Base-by-base conservation (phyloP, 441 rosid species). In the Hura crepitans region DNA sequence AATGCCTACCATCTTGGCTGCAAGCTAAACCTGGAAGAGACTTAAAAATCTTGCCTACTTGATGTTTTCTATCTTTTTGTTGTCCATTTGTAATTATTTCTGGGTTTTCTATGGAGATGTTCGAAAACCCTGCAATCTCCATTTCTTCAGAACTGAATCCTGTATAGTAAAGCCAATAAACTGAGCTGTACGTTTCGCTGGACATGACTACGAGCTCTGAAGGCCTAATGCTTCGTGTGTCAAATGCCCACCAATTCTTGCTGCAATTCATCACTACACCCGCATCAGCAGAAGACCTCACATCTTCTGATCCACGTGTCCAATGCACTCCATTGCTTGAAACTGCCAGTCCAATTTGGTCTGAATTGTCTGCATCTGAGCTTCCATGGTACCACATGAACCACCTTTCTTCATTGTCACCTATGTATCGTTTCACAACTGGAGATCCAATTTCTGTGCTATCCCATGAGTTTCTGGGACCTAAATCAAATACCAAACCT, bases 401-500 rank as follows among this genome's bases (percentile, higher is more conserved):
- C 97, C 94, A 88, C 75, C 96, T 88, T 81, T 89, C 97, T 78
- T 85, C 89, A 30, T 88, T 86, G 47, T 89, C 94, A 18, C 96
- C 77, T 46, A 86, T 72, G 74, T 84, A 89, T 69, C 96, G 83
- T 79, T 88, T 92, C 71, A 92, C 87, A 47, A 89, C 89, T 0
- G 46, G 94, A 0, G 86, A 83, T 54, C 89, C 85, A 42, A 68
- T 79, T 45, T 83, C 86, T 12, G 39, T 67, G 77, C 77, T 27
- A 75, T 87, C 91, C 91, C 87, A 83, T 2, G 85, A 85, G 58
- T 65, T 70, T n/a, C 50, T 31, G 11, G 76, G 71, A 49, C 87
- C 91, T 77, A 85, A 65, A 75, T 80, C 86, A 50, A 86, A 71
- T 64, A 86, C 81, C 72, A 85, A 74, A 28, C 91, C 53, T 63